These are phyloP conservation scores for Phialophora verrucosa DNA, from an alignment of 2,329 filamentous ascomycete species.

Conservation along the genomic window DNA sequence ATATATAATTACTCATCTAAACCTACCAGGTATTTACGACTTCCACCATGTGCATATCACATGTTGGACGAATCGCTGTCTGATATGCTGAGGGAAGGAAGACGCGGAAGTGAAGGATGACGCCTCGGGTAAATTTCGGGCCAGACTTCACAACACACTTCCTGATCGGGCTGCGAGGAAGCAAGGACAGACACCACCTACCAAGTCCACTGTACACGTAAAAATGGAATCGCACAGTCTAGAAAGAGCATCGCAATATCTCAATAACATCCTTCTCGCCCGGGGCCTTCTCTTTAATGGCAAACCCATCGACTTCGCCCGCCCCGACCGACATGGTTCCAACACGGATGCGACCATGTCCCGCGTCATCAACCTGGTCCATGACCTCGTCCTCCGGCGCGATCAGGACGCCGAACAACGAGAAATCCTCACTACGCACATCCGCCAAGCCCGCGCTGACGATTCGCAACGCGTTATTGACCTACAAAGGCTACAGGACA, in stretches of 20 bases:
- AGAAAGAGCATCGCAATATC: slow-evolving; percentile 66
- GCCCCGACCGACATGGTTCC: slow-evolving; percentile 67
- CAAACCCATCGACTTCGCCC: slow-evolving; percentile 74
- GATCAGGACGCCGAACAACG: slow-evolving; percentile 91
- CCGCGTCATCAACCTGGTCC: slow-evolving; percentile 87
- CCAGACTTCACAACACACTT: slow-evolving; percentile 1
- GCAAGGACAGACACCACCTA: neutral
- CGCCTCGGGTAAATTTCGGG: slow-evolving; percentile 5
- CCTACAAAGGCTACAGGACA: slow-evolving; percentile 62
- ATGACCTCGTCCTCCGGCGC: slow-evolving; percentile 87
- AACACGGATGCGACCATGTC: slow-evolving; percentile 73
- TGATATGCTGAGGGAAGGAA: neutral
- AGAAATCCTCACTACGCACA: slow-evolving; percentile 78
- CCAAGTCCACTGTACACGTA: neutral
- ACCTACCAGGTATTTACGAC: neutral
- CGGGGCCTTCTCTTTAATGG: slow-evolving; percentile 66
- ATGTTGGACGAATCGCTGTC: neutral
- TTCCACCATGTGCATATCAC: neutral
- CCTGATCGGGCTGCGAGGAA: neutral
- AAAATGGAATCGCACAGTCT: slow-evolving; percentile 44
- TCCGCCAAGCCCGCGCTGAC: slow-evolving; percentile 77
- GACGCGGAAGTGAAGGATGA: neutral
- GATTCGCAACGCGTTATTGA: slow-evolving; percentile 74
- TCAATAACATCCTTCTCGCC: slow-evolving; percentile 70
- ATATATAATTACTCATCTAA: neutral